Evolutionary conservation across 2,329 filamentous ascomycete species (phyloP).

Genomic region (Xylariaceae sp.): DNA sequence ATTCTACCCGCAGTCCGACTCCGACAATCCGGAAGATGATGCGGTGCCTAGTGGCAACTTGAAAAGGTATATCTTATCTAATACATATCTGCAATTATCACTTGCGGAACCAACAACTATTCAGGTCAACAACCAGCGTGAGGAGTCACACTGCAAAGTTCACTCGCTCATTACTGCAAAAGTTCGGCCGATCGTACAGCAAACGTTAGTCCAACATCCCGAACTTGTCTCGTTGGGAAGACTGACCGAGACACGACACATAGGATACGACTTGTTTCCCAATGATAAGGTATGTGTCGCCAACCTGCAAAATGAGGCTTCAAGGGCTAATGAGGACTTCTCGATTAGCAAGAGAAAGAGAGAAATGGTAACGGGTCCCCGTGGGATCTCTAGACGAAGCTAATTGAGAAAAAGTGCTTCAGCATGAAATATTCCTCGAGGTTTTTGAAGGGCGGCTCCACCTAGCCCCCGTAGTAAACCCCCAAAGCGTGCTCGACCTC

Average conservation of each 20-base stretch:
- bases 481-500: slow-evolving; percentile 36
- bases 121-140: not conserved
- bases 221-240: not conserved
- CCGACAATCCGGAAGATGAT: slow-evolving; percentile 26
- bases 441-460: slow-evolving; percentile 36
- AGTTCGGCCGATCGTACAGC: slow-evolving; percentile 28
- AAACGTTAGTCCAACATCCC: slow-evolving; percentile 20
- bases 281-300: slow-evolving; percentile 26
- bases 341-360: slow-evolving; percentile 33
- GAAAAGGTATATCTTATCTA: slow-evolving; percentile 13
- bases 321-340: not conserved
- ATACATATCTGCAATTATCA: too few species aligned
- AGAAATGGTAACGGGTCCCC: slow-evolving; percentile 30
- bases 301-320: not conserved
- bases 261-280: slow-evolving; percentile 24
- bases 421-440: slow-evolving; percentile 35
- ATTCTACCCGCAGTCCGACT: slow-evolving; percentile 29
- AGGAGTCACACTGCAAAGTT: slow-evolving; percentile 12
- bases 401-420: slow-evolving; percentile 21
- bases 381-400: not conserved
- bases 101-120: not conserved
- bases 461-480: slow-evolving; percentile 31
- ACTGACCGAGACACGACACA: not conserved
- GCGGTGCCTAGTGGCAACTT: not conserved
- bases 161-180: slow-evolving; percentile 25